phyloP scores from a whole-genome alignment of 78 protist genomes.

The Dictyostelium firmibasis region DNA sequence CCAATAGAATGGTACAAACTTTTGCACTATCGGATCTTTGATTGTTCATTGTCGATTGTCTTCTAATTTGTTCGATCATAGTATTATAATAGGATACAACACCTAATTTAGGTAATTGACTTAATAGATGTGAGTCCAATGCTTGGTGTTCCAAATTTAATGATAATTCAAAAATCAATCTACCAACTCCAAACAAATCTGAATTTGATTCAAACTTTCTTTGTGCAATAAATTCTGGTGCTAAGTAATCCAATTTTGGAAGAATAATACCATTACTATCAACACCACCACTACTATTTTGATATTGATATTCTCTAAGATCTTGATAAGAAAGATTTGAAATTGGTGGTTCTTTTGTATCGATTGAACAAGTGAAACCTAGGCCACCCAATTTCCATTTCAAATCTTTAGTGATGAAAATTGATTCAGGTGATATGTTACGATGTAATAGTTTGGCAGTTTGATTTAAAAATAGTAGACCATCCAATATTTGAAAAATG shows the following conservation, averaged over 20 bases:
- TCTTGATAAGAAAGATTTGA: slow-evolving; percentile 1
- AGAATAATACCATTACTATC: not conserved
- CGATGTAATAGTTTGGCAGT: slow-evolving; percentile 73
- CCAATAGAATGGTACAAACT: slow-evolving; percentile 53
- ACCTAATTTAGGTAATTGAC: slow-evolving; percentile 41
- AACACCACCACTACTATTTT: not conserved
- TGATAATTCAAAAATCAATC: slow-evolving; percentile 28
- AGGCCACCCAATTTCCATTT: slow-evolving; percentile 76
- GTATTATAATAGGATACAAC: not conserved
- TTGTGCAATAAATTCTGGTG: slow-evolving; percentile 55
- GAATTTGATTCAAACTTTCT: slow-evolving; percentile 20
- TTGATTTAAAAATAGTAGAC: slow-evolving; percentile 38
- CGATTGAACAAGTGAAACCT: slow-evolving; percentile 61
- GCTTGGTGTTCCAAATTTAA: not conserved
- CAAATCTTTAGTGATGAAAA: slow-evolving; percentile 31
- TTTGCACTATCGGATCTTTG: slow-evolving; percentile 11
- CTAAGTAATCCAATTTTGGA: slow-evolving; percentile 34
- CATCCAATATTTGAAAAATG: slow-evolving; percentile 55
- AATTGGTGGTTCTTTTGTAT: slow-evolving; percentile 21
- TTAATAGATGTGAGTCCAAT: not conserved
- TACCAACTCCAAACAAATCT: slow-evolving; percentile 41
- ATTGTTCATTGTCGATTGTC: not conserved
- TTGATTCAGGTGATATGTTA: slow-evolving; percentile 60
- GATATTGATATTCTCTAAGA: slow-evolving; percentile 40
- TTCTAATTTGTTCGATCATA: not conserved